A percentile compares a stretch with the other conserved stretches of the same genome.
phyloP scores from a whole-genome alignment of 2,329 filamentous ascomycete genomes.

The Colletotrichum incanum region DNA sequence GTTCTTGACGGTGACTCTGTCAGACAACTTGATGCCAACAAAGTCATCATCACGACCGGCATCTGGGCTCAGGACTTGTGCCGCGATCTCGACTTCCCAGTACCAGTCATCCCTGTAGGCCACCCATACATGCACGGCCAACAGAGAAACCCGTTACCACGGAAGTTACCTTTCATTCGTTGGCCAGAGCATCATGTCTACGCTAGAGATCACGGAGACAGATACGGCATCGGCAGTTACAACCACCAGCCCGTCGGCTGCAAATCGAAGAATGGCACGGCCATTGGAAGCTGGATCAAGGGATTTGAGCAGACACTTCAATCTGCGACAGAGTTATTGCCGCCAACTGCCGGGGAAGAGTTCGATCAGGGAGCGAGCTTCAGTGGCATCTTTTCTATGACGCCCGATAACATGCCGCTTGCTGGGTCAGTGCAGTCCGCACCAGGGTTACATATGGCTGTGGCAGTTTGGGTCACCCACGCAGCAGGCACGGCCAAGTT shows the following conservation, averaged over 20 bases:
- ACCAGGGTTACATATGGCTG: constrained; percentile 20
- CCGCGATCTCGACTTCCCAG: constrained; percentile 11
- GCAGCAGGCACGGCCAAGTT: constrained; percentile 27
- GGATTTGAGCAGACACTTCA: constrained; percentile 14
- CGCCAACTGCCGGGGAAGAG: neutral
- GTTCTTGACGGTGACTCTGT: neutral
- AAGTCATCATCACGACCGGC: constrained; percentile 25
- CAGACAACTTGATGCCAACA: constrained; percentile 8
- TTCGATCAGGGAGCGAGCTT: constrained; percentile 14
- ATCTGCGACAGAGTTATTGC: constrained; percentile 7
- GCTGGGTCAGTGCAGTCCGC: constrained; percentile 33
- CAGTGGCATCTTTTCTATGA: constrained; percentile 36
- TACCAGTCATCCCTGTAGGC: constrained; percentile 27
- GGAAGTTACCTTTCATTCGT: constrained; percentile 18
- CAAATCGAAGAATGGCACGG: constrained; percentile 14
- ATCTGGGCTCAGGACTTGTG: constrained; percentile 25
- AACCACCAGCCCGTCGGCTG: constrained; percentile 21
- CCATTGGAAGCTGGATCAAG: constrained; percentile 24
- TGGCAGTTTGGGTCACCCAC: constrained; percentile 31
- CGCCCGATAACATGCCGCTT: constrained; percentile 46
- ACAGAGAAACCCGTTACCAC: neutral
- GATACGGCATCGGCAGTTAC: constrained; percentile 30
- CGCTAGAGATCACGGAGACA: constrained; percentile 20
- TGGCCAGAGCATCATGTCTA: constrained; percentile 37
- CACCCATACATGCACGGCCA: constrained; percentile 28